Evolutionary conservation across 2,329 filamentous ascomycete genomes (phyloP), one percentile per base, ranked within the genome.

Genomic region (Dichotomopilus funicola): DNA sequence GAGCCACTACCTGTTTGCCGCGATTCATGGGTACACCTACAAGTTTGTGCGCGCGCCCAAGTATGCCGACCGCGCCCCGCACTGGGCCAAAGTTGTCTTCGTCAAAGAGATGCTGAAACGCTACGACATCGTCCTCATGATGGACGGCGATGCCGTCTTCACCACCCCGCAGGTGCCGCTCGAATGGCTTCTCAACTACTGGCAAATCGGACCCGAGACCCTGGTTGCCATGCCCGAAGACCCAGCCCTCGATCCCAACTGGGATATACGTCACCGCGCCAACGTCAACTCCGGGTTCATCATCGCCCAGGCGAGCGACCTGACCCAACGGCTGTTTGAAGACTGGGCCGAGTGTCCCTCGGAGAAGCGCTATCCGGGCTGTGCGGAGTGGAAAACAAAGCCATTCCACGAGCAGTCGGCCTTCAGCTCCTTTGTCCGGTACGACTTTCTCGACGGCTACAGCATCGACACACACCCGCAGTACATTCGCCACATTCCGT

Each of bases 201-300:
- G 74, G 74, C 61, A 70, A 52, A 65, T 76, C 31, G 66, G 70
- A 62, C 66, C 69, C 38, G 63, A 68, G 13, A 68, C 64, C 56
- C 72, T 73, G 12, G 67, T 76, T 46, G 71, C 73, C 48, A 68
- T 76, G 44, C 72, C 73, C 31, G 60, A 69, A 38, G 73, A 76
- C 36, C 73, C 73, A 4, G 62, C 66, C 33, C 56, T 59, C 37
- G 64, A 71, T 38, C 63, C 64, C 63, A 76, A 76, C 66, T 65
- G 67, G 55, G 73, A 76, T 62, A 64, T 68, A 60, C 70, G 68
- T 31, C 69, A 68, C 56, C 72, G 70, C 53, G 61, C 69, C 61
- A 76, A 72, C 70, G 70, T 74, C 62, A 80, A 80, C 68, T 78
- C 77, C 1, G 77, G 77, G 13, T 79, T 80, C 69, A 78, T 80